Percentiles rank a stretch among this genome's conserved stretches.
phyloP scores from a whole-genome alignment of 371 early-diverging fungal genomes.

The Saksenaea vasiformis region DNA sequence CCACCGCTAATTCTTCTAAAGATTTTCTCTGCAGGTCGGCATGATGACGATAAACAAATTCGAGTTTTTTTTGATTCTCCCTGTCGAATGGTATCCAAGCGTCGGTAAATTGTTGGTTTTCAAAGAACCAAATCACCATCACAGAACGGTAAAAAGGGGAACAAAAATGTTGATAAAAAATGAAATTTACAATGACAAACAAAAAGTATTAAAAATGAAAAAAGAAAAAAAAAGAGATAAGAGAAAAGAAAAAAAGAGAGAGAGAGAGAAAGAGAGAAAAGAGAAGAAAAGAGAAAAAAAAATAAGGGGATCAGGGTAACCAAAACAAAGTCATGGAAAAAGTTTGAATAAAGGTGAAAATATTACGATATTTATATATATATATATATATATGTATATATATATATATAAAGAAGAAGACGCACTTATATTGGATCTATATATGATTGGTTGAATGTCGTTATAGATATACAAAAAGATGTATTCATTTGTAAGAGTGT shows the following conservation, averaged over 20 bases:
- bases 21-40: constrained; percentile 11
- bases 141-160: neutral
- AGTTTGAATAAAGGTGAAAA: too few relatives aligned
- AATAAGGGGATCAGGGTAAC: too few relatives aligned
- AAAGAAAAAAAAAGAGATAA: neutral
- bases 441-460: too few relatives aligned
- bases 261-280: neutral
- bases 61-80: constrained; percentile 37
- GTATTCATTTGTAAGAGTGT: too few relatives aligned
- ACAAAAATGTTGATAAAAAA: neutral
- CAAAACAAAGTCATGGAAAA: too few relatives aligned
- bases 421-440: too few relatives aligned
- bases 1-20: constrained; percentile 7
- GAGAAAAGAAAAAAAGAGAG: neutral
- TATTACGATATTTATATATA: too few relatives aligned
- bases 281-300: neutral
- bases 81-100: constrained; percentile 47
- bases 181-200: neutral
- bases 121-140: constrained; percentile 41
- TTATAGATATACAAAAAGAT: too few relatives aligned
- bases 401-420: too few relatives aligned
- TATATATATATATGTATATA: too few relatives aligned
- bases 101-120: constrained; percentile 35
- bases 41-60: constrained; percentile 36
- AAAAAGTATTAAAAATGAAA: neutral